A percentile compares a stretch with the other conserved stretches of the same genome.
Evolutionary conservation across 1,284 basidiomycete genomes (phyloP).

Genomic region (Afroboletus lepidellus): DNA sequence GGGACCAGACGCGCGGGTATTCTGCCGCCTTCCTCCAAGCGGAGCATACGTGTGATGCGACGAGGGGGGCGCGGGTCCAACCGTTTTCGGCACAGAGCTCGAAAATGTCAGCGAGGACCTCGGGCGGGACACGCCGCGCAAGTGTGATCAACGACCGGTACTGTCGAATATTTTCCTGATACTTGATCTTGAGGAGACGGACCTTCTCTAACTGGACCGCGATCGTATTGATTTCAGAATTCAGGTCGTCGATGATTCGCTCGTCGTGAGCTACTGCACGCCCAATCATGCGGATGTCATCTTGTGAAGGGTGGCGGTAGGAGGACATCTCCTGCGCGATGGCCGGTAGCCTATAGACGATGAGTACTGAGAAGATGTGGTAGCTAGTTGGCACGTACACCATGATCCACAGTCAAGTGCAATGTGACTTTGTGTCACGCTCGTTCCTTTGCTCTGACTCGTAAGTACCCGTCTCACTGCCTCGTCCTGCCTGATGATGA

Average conservation of each 20-base stretch:
- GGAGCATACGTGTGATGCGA: constrained; percentile 58
- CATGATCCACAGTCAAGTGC: constrained; percentile 1
- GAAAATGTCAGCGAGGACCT: constrained; percentile 57
- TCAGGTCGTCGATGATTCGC: constrained; percentile 39
- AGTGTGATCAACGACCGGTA: constrained; percentile 52
- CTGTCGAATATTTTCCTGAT: constrained; percentile 42
- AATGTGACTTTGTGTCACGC: constrained; percentile 25
- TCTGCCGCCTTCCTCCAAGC: constrained; percentile 56
- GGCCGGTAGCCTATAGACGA: constrained; percentile 4
- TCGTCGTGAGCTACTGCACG: constrained; percentile 42
- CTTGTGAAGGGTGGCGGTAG: constrained; percentile 21
- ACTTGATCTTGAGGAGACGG: constrained; percentile 42
- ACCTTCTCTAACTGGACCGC: constrained; percentile 42
- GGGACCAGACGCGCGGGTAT: constrained; percentile 56
- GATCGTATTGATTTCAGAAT: constrained; percentile 44
- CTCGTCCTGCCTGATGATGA: constrained; percentile 53
- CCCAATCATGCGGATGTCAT: constrained; percentile 33
- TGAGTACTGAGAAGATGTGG: constrained; percentile 1
- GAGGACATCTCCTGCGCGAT: constrained; percentile 22
- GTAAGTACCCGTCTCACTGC: constrained; percentile 16
- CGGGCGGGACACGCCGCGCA: constrained; percentile 53
- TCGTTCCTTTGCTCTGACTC: not conserved
- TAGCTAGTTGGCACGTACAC: constrained; percentile 11
- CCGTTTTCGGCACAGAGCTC: constrained; percentile 48
- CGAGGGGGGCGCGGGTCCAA: constrained; percentile 55